Percentiles rank a stretch among this genome's conserved stretches.
Evolutionary conservation across 169 alveolate genomes (phyloP).

Genomic region (Cryptosporidium parvum): DNA sequence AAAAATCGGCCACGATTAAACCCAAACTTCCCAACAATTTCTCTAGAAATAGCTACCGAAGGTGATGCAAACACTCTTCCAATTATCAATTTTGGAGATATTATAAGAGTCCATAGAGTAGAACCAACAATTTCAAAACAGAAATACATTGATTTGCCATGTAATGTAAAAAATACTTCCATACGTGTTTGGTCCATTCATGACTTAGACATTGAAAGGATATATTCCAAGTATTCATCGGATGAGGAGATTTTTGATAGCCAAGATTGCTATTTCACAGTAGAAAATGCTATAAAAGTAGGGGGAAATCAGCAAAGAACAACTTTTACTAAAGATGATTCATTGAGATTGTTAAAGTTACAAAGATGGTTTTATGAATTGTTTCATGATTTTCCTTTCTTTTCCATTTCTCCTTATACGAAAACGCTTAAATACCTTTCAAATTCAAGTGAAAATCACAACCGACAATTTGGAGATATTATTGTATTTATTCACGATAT

Average conservation of each 20-base stretch:
- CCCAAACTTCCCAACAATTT: constrained; percentile 43
- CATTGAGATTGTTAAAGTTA: constrained; percentile 37
- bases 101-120: constrained; percentile 62
- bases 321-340: constrained; percentile 64
- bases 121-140: constrained; percentile 68
- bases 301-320: constrained; percentile 57
- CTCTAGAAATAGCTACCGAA: constrained; percentile 56
- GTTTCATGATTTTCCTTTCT: constrained; percentile 67
- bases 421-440: constrained; percentile 40
- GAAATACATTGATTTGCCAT: constrained; percentile 58
- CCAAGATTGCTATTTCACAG: constrained; percentile 49
- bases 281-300: constrained; percentile 59
- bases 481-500: constrained; percentile 54
- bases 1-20: constrained; percentile 44
- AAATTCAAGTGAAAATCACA: not conserved
- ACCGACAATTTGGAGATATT: constrained; percentile 48
- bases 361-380: constrained; percentile 74
- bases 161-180: constrained; percentile 45
- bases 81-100: constrained; percentile 65
- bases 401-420: constrained; percentile 62
- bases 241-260: constrained; percentile 53
- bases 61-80: constrained; percentile 70
- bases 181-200: constrained; percentile 55
- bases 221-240: constrained; percentile 8
- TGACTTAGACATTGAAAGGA: constrained; percentile 33